Conservation (phyloP, 768 basidiomycete species). For the Leccinum fibrillosum region DNA sequence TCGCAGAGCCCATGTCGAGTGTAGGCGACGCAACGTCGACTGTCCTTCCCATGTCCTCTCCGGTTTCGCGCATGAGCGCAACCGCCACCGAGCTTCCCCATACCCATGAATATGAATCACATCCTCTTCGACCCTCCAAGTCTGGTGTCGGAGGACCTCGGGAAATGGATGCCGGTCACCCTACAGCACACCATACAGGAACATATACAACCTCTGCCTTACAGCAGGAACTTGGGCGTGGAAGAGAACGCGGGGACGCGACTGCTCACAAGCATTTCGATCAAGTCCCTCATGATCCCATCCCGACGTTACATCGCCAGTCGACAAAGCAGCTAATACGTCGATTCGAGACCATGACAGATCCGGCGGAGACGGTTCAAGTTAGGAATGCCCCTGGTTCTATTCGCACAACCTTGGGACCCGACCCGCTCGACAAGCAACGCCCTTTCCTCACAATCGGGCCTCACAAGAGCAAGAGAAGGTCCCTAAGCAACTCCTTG, state of each 20-base stretch:
- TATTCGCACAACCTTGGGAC: conserved; percentile 14
- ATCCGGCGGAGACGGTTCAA: conserved; percentile 4
- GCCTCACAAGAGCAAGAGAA: conserved; percentile 40
- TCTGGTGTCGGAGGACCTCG: conserved; percentile 21
- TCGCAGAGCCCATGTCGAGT: conserved; percentile 14
- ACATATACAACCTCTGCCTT: neutral
- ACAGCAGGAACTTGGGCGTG: neutral
- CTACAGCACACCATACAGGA: neutral
- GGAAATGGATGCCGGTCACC: conserved; percentile 5
- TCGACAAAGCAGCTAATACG: conserved; percentile 54
- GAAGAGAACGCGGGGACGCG: neutral
- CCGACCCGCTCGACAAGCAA: conserved; percentile 9
- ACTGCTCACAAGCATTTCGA: neutral
- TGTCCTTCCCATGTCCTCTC: conserved; percentile 14
- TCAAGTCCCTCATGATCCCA: neutral
- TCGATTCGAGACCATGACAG: conserved; percentile 48
- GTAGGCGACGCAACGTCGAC: conserved; percentile 13
- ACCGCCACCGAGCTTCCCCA: neutral
- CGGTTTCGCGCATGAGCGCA: conserved; percentile 9
- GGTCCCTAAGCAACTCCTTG: conserved; percentile 63
- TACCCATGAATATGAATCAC: neutral
- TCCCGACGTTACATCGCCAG: conserved; percentile 24
- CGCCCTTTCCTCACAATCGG: conserved; percentile 17
- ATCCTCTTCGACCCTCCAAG: conserved; percentile 3
- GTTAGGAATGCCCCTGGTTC: conserved; percentile 7